Conservation (phyloP, 106 monocot species). For the Dendrobium officinale region DNA sequence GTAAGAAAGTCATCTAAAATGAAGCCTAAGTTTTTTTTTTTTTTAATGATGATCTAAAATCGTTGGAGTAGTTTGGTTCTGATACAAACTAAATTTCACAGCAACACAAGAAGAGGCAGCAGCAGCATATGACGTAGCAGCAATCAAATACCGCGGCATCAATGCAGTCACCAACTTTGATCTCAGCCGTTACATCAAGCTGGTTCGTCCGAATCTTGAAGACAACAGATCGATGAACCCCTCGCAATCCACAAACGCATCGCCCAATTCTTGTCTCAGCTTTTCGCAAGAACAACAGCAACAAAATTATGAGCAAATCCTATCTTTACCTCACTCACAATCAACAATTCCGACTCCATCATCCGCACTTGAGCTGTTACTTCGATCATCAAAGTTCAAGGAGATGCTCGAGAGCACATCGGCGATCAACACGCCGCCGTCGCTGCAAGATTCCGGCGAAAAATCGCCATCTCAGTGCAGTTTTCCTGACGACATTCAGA, state of each 20-base stretch:
- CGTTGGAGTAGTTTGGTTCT: too few relatives aligned
- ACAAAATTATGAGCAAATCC: not conserved
- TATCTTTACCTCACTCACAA: not conserved
- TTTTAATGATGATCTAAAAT: too few relatives aligned
- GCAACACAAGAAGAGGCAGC: constrained; percentile 76
- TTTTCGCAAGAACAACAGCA: not conserved
- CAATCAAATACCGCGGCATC: constrained; percentile 76
- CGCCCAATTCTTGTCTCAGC: not conserved
- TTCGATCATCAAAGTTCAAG: constrained; percentile 29
- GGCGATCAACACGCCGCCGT: not conserved
- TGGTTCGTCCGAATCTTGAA: constrained; percentile 21
- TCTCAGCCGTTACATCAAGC: constrained; percentile 61
- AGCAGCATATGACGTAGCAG: constrained; percentile 85
- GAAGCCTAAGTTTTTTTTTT: too few relatives aligned
- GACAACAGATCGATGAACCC: not conserved
- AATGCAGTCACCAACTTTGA: constrained; percentile 90
- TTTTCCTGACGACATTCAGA: constrained; percentile 63
- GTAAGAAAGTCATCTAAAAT: too few relatives aligned
- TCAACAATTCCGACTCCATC: not conserved
- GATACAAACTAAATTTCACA: not conserved
- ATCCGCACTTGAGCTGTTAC: constrained; percentile 18
- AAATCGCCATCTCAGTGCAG: constrained; percentile 16
- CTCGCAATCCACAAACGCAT: not conserved
- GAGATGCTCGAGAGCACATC: constrained; percentile 29
- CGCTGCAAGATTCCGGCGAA: constrained; percentile 19